phyloP scores from a whole-genome alignment of 2,329 filamentous ascomycete genomes.

The Aspergillus quadrilineatus region DNA sequence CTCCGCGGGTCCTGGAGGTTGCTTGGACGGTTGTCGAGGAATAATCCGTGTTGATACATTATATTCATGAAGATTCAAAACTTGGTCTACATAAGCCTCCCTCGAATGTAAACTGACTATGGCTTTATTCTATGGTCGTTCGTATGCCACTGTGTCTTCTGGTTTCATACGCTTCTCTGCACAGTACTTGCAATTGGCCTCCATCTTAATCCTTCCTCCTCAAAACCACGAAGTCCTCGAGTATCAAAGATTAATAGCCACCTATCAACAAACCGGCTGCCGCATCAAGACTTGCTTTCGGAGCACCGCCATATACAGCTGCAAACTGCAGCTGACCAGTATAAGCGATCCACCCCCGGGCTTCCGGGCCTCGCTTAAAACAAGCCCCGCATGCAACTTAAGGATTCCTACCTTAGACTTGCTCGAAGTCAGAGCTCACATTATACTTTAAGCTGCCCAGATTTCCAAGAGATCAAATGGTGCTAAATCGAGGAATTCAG shows the following conservation, averaged over 20 bases:
- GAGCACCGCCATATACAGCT: background rate
- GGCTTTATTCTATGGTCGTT: background rate
- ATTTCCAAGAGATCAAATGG: too few relatives aligned
- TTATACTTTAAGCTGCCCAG: background rate
- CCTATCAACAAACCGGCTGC: too few relatives aligned
- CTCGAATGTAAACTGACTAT: background rate
- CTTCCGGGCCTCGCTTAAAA: background rate
- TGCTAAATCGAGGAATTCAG: too few relatives aligned
- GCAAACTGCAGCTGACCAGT: background rate
- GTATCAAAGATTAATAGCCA: too few relatives aligned
- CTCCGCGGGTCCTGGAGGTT: slow-evolving; percentile 24
- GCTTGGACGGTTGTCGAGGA: slow-evolving; percentile 18
- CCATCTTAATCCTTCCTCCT: background rate
- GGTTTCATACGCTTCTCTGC: background rate
- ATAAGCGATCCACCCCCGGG: background rate
- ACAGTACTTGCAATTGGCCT: background rate
- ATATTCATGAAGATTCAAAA: too few relatives aligned
- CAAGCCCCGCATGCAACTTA: too few relatives aligned
- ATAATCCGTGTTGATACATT: too few relatives aligned
- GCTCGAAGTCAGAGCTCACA: background rate
- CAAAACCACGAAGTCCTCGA: background rate
- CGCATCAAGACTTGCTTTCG: background rate
- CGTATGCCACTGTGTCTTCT: background rate
- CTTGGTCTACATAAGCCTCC: too few relatives aligned
- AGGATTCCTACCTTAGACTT: too few relatives aligned